These are phyloP conservation scores for Termitomyces sp. DNA, from an alignment of 768 basidiomycete species.

Conservation along the genomic window DNA sequence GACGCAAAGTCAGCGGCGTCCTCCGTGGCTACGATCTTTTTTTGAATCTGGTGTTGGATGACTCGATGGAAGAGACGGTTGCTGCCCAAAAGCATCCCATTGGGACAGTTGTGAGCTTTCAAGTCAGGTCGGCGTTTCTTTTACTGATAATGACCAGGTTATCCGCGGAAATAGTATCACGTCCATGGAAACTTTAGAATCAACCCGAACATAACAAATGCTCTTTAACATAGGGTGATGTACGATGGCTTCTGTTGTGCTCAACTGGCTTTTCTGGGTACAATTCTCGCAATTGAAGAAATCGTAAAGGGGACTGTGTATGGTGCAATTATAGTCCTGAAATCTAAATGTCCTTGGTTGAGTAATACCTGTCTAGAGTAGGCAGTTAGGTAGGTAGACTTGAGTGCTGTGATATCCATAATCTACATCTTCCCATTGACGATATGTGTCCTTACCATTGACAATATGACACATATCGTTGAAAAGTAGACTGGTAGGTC, in stretches of 20 bases:
- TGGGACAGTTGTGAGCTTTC: constrained; percentile 76
- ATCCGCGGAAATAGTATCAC: constrained; percentile 96
- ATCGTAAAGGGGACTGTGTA: neutral
- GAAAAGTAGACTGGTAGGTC: too few species aligned
- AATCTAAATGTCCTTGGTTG: neutral
- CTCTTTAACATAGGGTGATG: constrained; percentile 4
- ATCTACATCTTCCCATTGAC: too few species aligned
- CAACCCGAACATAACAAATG: constrained; percentile 29
- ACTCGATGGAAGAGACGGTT: constrained; percentile 86
- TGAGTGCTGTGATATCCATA: too few species aligned
- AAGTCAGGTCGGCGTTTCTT: neutral
- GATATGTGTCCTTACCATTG: too few species aligned
- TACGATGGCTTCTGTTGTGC: constrained; percentile 2
- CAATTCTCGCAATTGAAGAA: neutral
- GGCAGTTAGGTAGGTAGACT: too few species aligned
- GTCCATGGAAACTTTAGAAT: constrained; percentile 86
- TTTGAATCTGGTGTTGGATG: constrained; percentile 96
- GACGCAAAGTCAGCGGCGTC: constrained; percentile 92
- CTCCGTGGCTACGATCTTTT: constrained; percentile 98
- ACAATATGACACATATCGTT: too few species aligned
- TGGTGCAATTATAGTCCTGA: neutral
- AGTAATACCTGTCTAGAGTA: neutral
- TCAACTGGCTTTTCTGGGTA: neutral
- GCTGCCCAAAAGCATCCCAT: constrained; percentile 88
- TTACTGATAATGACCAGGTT: constrained; percentile 48